Conservation (phyloP, 192 early-diverging fungal species). For the Coemansia sp. region DNA sequence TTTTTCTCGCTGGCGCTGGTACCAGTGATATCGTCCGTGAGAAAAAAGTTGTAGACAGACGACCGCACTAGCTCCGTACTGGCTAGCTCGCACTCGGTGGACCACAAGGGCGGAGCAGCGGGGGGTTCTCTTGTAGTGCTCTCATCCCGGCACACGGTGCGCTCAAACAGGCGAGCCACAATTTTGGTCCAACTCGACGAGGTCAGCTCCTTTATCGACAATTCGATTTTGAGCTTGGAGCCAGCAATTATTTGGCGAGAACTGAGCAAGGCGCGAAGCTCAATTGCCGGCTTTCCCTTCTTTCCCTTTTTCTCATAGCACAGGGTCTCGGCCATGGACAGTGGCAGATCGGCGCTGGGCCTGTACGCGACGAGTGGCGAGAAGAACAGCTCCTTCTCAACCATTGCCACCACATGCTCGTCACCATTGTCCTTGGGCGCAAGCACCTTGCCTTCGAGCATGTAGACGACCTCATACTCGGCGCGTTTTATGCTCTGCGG, state of each 20-base stretch:
- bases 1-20: slow-evolving; percentile 19
- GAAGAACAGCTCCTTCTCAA: slow-evolving; percentile 35
- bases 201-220: slow-evolving; percentile 46
- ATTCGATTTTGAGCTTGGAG: slow-evolving; percentile 29
- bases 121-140: slow-evolving; percentile 7
- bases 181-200: slow-evolving; percentile 43
- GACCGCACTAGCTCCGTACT: slow-evolving; percentile 33
- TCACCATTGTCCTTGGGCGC: slow-evolving; percentile 28
- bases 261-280: slow-evolving; percentile 25
- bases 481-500: slow-evolving; percentile 32
- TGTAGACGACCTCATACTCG: slow-evolving; percentile 34
- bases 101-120: slow-evolving; percentile 33
- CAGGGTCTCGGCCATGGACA: slow-evolving; percentile 28
- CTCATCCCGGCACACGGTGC: slow-evolving; percentile 36
- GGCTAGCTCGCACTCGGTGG: slow-evolving; percentile 34
- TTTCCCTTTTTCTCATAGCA: slow-evolving; percentile 49
- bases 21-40: slow-evolving; percentile 30
- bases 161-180: slow-evolving; percentile 35
- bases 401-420: slow-evolving; percentile 21
- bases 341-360: slow-evolving; percentile 19
- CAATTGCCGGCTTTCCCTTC: slow-evolving; percentile 42
- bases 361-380: slow-evolving; percentile 30
- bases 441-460: slow-evolving; percentile 20
- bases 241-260: slow-evolving; percentile 37
- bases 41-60: slow-evolving; percentile 50